A percentile compares a stretch with the other conserved stretches of the same genome.
phyloP scores from a whole-genome alignment of 352 stramenopile genomes.

The Globisporangium okanoganense region DNA sequence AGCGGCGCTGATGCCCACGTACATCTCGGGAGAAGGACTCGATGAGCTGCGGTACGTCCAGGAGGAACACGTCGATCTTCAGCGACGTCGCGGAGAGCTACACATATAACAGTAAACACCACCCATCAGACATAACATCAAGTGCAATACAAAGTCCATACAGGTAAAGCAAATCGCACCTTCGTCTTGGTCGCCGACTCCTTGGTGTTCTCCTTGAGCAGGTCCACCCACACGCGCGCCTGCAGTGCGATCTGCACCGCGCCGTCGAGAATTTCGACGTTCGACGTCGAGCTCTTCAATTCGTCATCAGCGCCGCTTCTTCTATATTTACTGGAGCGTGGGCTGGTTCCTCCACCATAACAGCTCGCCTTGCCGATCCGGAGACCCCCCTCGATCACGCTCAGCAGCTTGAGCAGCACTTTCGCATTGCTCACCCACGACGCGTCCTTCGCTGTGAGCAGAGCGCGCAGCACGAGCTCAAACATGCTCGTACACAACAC shows the following conservation, averaged over 20 bases:
- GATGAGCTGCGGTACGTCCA: conserved; percentile 41
- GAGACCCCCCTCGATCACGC: conserved; percentile 39
- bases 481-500: conserved; percentile 6
- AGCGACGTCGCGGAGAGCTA: conserved; percentile 50
- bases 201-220: conserved; percentile 37
- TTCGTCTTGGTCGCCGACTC: conserved; percentile 38
- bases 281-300: background rate
- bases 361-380: conserved; percentile 37
- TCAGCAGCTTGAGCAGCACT: conserved; percentile 40
- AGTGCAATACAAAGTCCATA: background rate
- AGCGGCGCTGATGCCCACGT: background rate
- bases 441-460: conserved; percentile 29
- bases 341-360: conserved; percentile 9
- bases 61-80: conserved; percentile 65
- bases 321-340: too few relatives aligned
- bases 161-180: conserved; percentile 17
- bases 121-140: background rate
- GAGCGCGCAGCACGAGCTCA: conserved; percentile 14
- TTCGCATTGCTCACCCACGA: conserved; percentile 30
- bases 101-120: background rate
- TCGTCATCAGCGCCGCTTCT: background rate
- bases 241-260: conserved; percentile 12
- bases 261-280: conserved; percentile 16
- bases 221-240: conserved; percentile 32
- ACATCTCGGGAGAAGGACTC: conserved; percentile 41